Evolutionary conservation across 345 rosid genomes (phyloP).

Genomic region (Cardamine occulta): DNA sequence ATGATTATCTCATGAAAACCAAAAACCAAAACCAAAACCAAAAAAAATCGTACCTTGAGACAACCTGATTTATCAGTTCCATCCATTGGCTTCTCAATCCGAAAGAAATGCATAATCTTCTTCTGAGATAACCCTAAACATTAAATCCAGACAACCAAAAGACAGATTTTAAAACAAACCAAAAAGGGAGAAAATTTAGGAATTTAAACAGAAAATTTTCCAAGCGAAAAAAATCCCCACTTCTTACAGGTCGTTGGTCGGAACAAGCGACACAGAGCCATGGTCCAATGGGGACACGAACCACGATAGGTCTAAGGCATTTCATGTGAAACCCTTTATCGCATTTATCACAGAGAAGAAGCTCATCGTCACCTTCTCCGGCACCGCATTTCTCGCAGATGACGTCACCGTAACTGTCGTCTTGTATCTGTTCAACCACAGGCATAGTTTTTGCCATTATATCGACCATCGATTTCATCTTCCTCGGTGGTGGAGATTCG

Average conservation of each 20-base stretch:
- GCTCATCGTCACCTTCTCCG: constrained; percentile 72
- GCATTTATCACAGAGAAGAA: constrained; percentile 83
- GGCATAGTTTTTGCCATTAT: constrained; percentile 55
- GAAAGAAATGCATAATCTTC: constrained; percentile 80
- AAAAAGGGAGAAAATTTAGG: not conserved
- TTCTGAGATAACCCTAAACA: constrained; percentile 76
- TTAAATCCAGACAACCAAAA: constrained; percentile 14
- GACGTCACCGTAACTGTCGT: constrained; percentile 48
- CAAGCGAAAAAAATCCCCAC: constrained; percentile 54
- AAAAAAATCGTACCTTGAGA: constrained; percentile 58
- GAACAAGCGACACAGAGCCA: constrained; percentile 79
- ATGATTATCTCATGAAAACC: constrained; percentile 14
- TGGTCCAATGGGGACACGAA: constrained; percentile 74
- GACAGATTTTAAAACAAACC: not conserved
- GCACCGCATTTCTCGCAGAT: constrained; percentile 74
- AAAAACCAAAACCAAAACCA: not conserved
- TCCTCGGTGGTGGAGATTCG: constrained; percentile 57
- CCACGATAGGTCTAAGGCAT: constrained; percentile 84
- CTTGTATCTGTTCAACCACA: constrained; percentile 51
- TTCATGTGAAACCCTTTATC: constrained; percentile 90
- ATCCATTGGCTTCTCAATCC: constrained; percentile 58
- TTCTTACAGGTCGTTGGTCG: constrained; percentile 75
- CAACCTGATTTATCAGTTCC: constrained; percentile 40
- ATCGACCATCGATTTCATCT: constrained; percentile 58
- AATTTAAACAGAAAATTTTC: not conserved